These are phyloP conservation scores for Tarenaya hassleriana DNA, from an alignment of 345 rosid species.

Conservation along the genomic window DNA sequence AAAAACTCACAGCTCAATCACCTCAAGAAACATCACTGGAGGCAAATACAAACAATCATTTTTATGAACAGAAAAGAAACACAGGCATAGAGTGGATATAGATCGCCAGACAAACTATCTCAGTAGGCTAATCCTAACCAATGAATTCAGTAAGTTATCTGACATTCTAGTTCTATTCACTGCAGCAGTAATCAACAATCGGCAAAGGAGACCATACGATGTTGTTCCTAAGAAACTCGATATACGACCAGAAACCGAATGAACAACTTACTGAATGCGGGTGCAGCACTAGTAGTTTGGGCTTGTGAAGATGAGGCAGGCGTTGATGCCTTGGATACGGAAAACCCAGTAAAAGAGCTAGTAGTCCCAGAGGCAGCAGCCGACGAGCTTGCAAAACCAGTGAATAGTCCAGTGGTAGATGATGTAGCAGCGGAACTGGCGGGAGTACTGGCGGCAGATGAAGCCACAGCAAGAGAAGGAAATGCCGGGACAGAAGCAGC, in stretches of 20 bases:
- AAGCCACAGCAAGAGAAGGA: slow-evolving; percentile 40
- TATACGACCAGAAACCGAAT: neutral
- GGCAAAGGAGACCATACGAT: too few species aligned
- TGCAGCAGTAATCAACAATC: neutral
- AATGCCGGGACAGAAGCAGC: slow-evolving; percentile 36
- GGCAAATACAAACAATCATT: neutral
- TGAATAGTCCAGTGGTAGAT: slow-evolving; percentile 35
- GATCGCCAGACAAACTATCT: slow-evolving; percentile 5
- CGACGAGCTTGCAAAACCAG: slow-evolving; percentile 43
- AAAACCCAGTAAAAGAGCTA: slow-evolving; percentile 59
- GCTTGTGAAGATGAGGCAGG: slow-evolving; percentile 47
- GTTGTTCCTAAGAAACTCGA: neutral
- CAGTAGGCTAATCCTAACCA: slow-evolving; percentile 10
- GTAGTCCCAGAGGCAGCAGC: slow-evolving; percentile 45
- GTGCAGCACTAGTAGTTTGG: slow-evolving; percentile 35
- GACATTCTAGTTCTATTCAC: neutral
- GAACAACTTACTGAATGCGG: slow-evolving; percentile 50
- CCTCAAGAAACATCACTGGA: neutral
- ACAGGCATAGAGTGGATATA: slow-evolving; percentile 1
- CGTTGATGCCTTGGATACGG: slow-evolving; percentile 41
- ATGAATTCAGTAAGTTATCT: neutral
- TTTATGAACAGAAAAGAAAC: slow-evolving; percentile 9
- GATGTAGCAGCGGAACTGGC: slow-evolving; percentile 35
- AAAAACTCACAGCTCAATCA: neutral
- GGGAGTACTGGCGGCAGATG: slow-evolving; percentile 27